Evolutionary conservation across 225 moss, liverwort and hornwort species (phyloP).

Genomic region (Climacium dendroides): DNA sequence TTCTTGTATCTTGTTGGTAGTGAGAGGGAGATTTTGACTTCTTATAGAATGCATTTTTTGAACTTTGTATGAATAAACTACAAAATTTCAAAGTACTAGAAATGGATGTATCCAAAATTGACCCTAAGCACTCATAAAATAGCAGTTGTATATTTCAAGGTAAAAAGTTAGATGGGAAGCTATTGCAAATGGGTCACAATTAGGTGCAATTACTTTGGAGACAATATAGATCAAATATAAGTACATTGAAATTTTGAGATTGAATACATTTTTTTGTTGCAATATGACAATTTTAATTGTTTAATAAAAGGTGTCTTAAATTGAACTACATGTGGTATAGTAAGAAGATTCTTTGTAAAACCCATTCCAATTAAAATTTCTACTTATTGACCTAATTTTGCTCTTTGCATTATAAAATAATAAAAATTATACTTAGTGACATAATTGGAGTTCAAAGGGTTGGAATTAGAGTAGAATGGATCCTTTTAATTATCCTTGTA

Average conservation of each 20-base stretch:
- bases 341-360: neutral
- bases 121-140: too few species aligned
- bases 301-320: neutral
- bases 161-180: neutral
- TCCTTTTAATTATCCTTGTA: too few species aligned
- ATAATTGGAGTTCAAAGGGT: too few species aligned
- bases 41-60: neutral
- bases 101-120: neutral
- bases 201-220: neutral
- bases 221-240: neutral
- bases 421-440: neutral
- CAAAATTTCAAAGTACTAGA: too few species aligned
- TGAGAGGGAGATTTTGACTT: neutral
- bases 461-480: too few species aligned
- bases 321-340: fast-evolving
- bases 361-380: neutral
- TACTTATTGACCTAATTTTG: neutral
- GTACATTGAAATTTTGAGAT: neutral
- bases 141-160: neutral
- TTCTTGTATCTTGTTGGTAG: neutral
- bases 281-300: neutral
- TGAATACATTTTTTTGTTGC: neutral
- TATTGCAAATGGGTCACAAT: neutral
- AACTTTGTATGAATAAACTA: neutral
- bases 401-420: neutral